Conservation (phyloP, 108 stramenopile species). For the Epithemia pelagica region DNA sequence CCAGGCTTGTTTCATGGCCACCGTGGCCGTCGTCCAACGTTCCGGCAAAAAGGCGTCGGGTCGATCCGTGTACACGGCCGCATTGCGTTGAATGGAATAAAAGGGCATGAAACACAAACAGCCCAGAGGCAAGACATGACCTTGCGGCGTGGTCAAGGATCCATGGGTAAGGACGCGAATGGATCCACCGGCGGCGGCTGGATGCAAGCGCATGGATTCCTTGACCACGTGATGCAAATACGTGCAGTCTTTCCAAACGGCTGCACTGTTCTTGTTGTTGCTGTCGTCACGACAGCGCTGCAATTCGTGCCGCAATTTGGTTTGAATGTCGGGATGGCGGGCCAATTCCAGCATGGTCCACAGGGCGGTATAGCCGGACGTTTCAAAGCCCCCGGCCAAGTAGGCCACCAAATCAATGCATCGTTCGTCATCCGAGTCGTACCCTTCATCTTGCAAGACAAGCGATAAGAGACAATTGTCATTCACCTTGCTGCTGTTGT, state of each 20-base stretch:
- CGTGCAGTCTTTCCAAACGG: not conserved
- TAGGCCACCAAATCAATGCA: conserved; percentile 35
- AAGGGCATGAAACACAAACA: conserved; percentile 1
- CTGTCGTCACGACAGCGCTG: too few relatives aligned
- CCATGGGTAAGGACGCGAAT: conserved; percentile 1
- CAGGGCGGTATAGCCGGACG: conserved; percentile 34
- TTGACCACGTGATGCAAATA: not conserved
- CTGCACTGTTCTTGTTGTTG: too few relatives aligned
- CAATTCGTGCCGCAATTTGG: conserved; percentile 27
- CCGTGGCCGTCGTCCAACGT: conserved; percentile 1
- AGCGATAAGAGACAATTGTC: not conserved
- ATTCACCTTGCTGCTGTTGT: not conserved
- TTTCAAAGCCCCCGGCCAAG: conserved; percentile 41
- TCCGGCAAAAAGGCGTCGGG: conserved; percentile 2
- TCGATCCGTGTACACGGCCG: not conserved
- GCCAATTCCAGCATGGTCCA: conserved; percentile 42
- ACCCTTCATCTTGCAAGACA: conserved; percentile 21
- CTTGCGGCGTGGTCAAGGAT: not conserved
- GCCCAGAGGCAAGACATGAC: conserved; percentile 6
- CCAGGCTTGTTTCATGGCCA: conserved; percentile 3
- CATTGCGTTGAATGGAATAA: not conserved
- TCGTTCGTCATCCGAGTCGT: conserved; percentile 33
- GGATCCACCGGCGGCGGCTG: conserved; percentile 2
- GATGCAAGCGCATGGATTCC: conserved; percentile 11
- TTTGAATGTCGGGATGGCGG: conserved; percentile 19